A percentile compares a stretch with the other conserved stretches of the same genome.
These are phyloP conservation scores for Nakazawaea peltata DNA, from an alignment of 805 yeast species.

Conservation along the genomic window DNA sequence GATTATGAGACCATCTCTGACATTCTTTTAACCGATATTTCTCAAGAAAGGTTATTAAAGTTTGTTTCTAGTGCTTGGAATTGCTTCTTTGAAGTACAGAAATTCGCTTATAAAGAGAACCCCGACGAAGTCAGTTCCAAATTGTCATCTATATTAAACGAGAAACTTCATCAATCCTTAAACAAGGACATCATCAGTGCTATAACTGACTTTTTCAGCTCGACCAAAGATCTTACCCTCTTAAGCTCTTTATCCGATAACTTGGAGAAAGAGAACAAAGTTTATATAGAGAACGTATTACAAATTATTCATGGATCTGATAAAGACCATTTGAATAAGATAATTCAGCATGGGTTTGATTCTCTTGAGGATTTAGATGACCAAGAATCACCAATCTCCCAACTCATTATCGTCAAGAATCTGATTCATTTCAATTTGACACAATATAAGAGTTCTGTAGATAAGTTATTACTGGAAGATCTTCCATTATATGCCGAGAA, in stretches of 20 bases:
- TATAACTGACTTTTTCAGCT: too few relatives aligned
- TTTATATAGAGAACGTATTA: neutral
- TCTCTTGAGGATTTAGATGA: too few relatives aligned
- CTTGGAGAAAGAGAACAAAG: neutral
- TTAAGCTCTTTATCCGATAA: neutral
- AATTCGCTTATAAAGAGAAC: conserved; percentile 5
- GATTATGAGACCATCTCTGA: conserved; percentile 10
- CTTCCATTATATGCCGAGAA: conserved; percentile 26
- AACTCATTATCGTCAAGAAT: conserved; percentile 20
- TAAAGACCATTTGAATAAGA: conserved; percentile 2
- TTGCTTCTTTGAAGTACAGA: conserved; percentile 13
- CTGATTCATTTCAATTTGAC: conserved; percentile 17
- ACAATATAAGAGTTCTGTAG: conserved; percentile 19
- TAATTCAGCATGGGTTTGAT: neutral
- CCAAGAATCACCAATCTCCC: conserved; percentile 13
- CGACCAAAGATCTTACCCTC: too few relatives aligned
- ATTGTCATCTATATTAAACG: neutral
- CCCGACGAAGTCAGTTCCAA: neutral
- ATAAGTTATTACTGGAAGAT: conserved; percentile 21
- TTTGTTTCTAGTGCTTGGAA: conserved; percentile 21
- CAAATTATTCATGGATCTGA: neutral
- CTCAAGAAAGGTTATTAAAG: conserved; percentile 15
- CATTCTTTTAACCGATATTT: conserved; percentile 15
- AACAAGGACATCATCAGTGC: neutral
- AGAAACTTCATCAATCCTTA: neutral